phyloP scores from a whole-genome alignment of 2,329 filamentous ascomycete species.

The Aspergillus sp. region DNA sequence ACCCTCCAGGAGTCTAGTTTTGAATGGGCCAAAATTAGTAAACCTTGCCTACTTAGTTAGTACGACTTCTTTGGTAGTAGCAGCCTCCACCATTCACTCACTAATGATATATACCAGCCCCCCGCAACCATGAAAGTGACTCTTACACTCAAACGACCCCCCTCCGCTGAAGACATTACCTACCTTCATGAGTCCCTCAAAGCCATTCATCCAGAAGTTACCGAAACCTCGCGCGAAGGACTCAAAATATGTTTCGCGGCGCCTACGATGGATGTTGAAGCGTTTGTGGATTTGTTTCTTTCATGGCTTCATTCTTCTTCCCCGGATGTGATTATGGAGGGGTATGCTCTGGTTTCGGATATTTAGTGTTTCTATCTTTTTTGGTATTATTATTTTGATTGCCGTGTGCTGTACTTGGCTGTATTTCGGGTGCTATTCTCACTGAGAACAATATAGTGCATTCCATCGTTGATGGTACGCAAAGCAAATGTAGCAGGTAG shows the following conservation, averaged over 20 bases:
- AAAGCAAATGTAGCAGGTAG: no score
- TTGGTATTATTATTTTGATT: no score
- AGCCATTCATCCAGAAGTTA: not conserved
- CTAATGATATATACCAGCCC: no score
- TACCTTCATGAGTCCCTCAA: not conserved
- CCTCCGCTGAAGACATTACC: not conserved
- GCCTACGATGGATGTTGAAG: not conserved
- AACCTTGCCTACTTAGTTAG: no score
- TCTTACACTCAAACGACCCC: not conserved
- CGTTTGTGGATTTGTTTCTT: not conserved
- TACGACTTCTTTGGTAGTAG: no score
- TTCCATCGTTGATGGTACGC: accelerated
- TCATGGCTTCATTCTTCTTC: not conserved
- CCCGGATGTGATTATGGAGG: not conserved
- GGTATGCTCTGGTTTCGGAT: not conserved
- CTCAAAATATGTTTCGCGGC: not conserved
- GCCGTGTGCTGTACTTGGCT: no score
- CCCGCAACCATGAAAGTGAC: not conserved
- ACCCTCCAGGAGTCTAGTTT: no score
- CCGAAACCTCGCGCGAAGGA: not conserved
- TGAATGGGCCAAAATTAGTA: no score
- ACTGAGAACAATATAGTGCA: accelerated
- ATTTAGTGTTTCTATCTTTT: not conserved
- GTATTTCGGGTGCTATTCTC: no score
- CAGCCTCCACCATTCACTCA: no score